Conservation (phyloP, 371 early-diverging fungal genomes). For the Umbelopsis sp. region DNA sequence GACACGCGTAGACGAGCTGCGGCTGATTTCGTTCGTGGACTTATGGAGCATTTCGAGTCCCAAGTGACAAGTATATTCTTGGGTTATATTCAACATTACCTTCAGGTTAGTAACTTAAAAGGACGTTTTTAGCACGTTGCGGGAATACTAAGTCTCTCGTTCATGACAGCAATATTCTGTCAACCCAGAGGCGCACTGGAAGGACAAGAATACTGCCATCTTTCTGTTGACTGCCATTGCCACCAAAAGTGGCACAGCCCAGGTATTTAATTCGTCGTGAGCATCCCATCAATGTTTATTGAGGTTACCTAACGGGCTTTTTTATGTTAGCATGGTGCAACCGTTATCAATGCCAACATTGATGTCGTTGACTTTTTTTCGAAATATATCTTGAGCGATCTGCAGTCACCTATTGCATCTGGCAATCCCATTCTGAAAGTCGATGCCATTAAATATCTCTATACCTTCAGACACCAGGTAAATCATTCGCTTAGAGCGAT, state of each 20-base stretch:
- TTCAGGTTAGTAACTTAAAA: slow-evolving; percentile 48
- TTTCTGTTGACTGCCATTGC: slow-evolving; percentile 90
- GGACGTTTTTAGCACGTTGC: background rate
- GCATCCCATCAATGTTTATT: background rate
- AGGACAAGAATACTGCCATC: slow-evolving; percentile 93
- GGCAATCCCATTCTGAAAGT: slow-evolving; percentile 88
- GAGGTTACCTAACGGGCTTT: slow-evolving; percentile 15
- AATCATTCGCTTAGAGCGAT: background rate
- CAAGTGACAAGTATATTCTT: slow-evolving; percentile 85
- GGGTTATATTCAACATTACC: slow-evolving; percentile 72
- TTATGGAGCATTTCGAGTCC: slow-evolving; percentile 83
- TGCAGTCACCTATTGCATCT: slow-evolving; percentile 75
- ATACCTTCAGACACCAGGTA: slow-evolving; percentile 91
- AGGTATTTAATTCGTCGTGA: slow-evolving; percentile 34
- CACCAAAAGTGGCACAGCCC: slow-evolving; percentile 62
- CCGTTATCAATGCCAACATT: slow-evolving; percentile 76
- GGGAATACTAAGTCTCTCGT: background rate
- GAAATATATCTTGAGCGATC: slow-evolving; percentile 79
- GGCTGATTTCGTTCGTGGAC: slow-evolving; percentile 89
- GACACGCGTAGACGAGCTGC: slow-evolving; percentile 94
- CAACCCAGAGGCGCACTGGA: slow-evolving; percentile 85
- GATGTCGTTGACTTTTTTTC: slow-evolving; percentile 84
- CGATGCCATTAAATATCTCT: slow-evolving; percentile 91
- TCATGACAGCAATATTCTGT: slow-evolving; percentile 62
- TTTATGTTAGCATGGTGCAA: slow-evolving; percentile 72